Evolutionary conservation across 129 eudicot genomes (phyloP), one percentile per base, ranked within the genome.

Genomic region (Oenanthe sinensis): DNA sequence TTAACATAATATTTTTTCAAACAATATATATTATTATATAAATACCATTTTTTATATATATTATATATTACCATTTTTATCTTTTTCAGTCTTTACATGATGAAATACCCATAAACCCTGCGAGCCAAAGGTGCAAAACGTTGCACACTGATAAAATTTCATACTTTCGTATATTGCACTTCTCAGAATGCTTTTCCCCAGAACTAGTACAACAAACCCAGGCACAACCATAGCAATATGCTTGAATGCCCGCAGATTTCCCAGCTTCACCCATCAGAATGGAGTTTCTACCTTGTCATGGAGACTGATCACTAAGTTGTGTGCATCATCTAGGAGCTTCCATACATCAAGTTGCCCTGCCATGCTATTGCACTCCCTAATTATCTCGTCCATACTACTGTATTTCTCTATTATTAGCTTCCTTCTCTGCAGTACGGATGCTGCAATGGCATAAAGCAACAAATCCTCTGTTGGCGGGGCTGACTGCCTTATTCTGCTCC

Each of bases 311-410:
- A 92, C 97, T 90, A 92, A 87, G 79, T 83, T 82, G 79, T 90
- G 96, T 4, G 96, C 97, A 52, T 92, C 97, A 75, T 92, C 97
- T 15, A 92, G 87, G 58, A 92, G 96, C 86, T 87, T 92, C 97
- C 97, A 92, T 36, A 92, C 96, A 83, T 92, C 96, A 9, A 92
- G 90, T 45, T 90, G 97, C 16, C 97, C 97, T 26, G 93, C 86
- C 97, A 92, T 92, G 82, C 86, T 85, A 78, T 92, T 92, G 81
- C 97, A 92, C 78, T 90, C 97, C 87, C 93, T 85, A 52, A 92
- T 50, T 28, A 92, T 92, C 88, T 92, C 97, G 43, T 92, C 97
- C 94, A 89, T 91, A 87, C 97, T 91, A 80, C 84, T 87, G 78
- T 91, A 89, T 78, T 80, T 91, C 84, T 89, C 94, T 74, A 89